Evolutionary conservation across 192 early-diverging fungal species (phyloP), one percentile per base, ranked within the genome.

Genomic region (Backusella westeae): DNA sequence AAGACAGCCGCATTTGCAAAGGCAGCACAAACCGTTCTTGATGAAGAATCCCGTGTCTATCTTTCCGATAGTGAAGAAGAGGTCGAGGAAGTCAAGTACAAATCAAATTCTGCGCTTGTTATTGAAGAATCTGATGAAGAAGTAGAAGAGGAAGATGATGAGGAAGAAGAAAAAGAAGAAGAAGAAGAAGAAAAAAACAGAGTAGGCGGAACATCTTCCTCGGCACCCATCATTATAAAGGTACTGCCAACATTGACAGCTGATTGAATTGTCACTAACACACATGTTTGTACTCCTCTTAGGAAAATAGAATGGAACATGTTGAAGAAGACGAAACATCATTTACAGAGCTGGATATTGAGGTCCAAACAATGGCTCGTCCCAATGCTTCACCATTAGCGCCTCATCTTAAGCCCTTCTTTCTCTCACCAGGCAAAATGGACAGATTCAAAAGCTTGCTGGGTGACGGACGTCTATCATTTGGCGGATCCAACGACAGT

Each of bases 1-100:
- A 72, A 80, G 39, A 83, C 82, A 5, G 75, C 79, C 8, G 82
- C 82, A 29, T 83, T 83, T 78, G 82, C 82, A 6, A 83, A 83
- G 35, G 82, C 82, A n/a, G 79, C 78, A 34, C 44, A 41, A 35
- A 34, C 72, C 26, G 46, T 74, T 35, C 42, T 70, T 44, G 74
- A 70, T 10, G 74, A 74, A 14, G 81, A 82, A 34, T 76, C 68
- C 9, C 53, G 34, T 0, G n/a, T 77, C 3, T 52, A 71, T 21
- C 69, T 80, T 15, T 80, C 78, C 32, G 82, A 80, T 69, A 79
- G 75, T 35, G 82, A 80, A 74, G 80, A 71, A n/a, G 79, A 81
- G 35, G 63, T 3, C 0, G 77, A 72, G 23, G 77, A 78, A 38
- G 1, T 15, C 1, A 32, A 65, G 44, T 21, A 66, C 17, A 42